Evolutionary conservation across 257 asterid genomes (phyloP), one percentile per base, ranked within the genome.

Genomic region (Henckelia pumila): DNA sequence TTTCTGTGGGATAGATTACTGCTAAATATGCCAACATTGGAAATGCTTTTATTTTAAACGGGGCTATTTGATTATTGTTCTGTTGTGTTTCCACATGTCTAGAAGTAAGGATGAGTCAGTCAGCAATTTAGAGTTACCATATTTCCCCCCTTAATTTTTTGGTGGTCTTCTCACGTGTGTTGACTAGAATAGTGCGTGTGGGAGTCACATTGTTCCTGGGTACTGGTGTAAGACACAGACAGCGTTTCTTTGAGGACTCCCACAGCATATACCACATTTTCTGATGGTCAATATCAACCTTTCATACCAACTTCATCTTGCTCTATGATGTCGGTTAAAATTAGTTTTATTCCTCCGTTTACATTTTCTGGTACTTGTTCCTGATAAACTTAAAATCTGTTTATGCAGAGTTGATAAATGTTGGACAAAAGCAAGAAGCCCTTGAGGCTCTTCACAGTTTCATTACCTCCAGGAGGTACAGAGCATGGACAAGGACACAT

Each of bases 401-500:
- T 64, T 49, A 61, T 84, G 82, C 92, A 92, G 98, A 92, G 84
- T 78, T 92, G 82, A 87, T 92, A 59, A 89, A 81, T 83, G 96
- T 92, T 72, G 95, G 83, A 5, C 95, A 89, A 76, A 92, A 92
- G 76, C 98, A 92, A 84, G 95, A 89, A 77, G 98, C 98, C 13
- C 92, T 89, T 16, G 95, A 91, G 75, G 84, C 91, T 16, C 96
- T 91, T 77, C 96, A 89, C 59, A 77, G 89, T 73, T 85, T 89
- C 73, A 89, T 89, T 57, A 89, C 95, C 78, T 82, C 95, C 40
- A 84, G 94, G 85, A 87, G 96, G 83, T 82, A 89, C 65, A 79
- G 97, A 68, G 97, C 98, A 64, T 92, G 98, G 98, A 91, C 94
- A 63, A 89, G 81, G 75, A 81, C 96, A 2, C 97, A 84, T 13